These are phyloP conservation scores for Fusarium drepaniforme DNA, from an alignment of 2,329 filamentous ascomycete species.

Conservation along the genomic window DNA sequence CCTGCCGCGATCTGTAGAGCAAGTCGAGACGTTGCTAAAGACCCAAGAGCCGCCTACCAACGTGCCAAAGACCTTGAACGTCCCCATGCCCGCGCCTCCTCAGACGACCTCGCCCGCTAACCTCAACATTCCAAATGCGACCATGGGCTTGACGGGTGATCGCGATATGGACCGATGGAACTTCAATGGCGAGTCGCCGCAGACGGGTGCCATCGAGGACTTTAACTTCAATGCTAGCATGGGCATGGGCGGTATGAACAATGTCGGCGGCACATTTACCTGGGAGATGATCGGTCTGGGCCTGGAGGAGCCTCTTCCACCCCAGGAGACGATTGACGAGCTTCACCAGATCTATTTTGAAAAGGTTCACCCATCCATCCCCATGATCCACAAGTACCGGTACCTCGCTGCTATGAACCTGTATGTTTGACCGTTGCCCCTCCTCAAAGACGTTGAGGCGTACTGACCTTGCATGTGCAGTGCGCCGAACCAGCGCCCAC, in stretches of 20 bases:
- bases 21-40: conserved; percentile 92
- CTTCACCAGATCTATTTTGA: conserved; percentile 92
- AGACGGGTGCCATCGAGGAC: conserved; percentile 63
- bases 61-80: conserved; percentile 47
- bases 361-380: conserved; percentile 86
- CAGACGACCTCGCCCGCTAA: conserved; percentile 46
- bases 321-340: conserved; percentile 80
- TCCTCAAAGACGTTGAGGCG: not conserved
- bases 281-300: conserved; percentile 82
- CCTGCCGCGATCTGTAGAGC: conserved; percentile 67
- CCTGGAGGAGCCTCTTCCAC: conserved; percentile 69
- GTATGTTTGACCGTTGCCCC: conserved; percentile 53
- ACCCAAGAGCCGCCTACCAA: conserved; percentile 71
- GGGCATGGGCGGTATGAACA: conserved; percentile 61
- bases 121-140: conserved; percentile 56
- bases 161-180: conserved; percentile 67
- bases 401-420: conserved; percentile 92
- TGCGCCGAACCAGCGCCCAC: conserved; percentile 86
- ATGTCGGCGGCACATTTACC: conserved; percentile 70
- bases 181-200: conserved; percentile 67
- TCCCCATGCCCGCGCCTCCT: conserved; percentile 44
- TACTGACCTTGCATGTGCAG: conserved; percentile 50
- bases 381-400: conserved; percentile 90
- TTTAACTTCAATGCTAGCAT: conserved; percentile 67
- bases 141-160: conserved; percentile 60